These are phyloP conservation scores for Talaromyces sp. DNA, from an alignment of 2,329 filamentous ascomycete species.

Conservation along the genomic window DNA sequence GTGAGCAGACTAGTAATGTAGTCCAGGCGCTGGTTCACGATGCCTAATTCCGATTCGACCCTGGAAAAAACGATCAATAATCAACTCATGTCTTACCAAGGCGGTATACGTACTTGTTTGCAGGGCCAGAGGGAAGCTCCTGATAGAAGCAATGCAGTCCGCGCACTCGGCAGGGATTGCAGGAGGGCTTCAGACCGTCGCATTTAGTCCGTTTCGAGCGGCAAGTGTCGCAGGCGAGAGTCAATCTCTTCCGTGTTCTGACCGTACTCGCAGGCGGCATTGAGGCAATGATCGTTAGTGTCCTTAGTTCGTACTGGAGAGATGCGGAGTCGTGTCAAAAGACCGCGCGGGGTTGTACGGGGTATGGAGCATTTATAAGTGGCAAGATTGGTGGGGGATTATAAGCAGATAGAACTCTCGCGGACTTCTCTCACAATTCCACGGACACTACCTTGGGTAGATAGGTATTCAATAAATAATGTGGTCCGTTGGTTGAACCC, in stretches of 20 bases:
- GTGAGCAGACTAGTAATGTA: conserved; percentile 11
- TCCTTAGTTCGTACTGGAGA: neutral
- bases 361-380: neutral
- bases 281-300: neutral
- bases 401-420: no score
- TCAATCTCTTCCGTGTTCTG: conserved; percentile 21
- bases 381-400: neutral
- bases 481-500: neutral
- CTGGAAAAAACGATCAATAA: neutral
- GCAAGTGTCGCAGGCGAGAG: conserved; percentile 27
- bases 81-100: neutral
- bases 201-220: conserved; percentile 28
- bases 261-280: neutral
- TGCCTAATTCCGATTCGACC: conserved; percentile 5
- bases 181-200: conserved; percentile 26
- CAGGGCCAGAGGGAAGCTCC: neutral
- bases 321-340: neutral
- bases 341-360: neutral
- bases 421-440: neutral
- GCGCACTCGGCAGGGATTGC: conserved; percentile 25
- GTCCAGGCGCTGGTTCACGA: conserved; percentile 8
- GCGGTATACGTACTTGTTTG: neutral
- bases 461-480: neutral
- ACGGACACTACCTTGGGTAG: neutral
- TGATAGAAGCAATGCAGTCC: conserved; percentile 20